A percentile compares a stretch with the other conserved stretches of the same genome.
phyloP scores from a whole-genome alignment of 345 rosid genomes.

The Hibiscus mutabilis region DNA sequence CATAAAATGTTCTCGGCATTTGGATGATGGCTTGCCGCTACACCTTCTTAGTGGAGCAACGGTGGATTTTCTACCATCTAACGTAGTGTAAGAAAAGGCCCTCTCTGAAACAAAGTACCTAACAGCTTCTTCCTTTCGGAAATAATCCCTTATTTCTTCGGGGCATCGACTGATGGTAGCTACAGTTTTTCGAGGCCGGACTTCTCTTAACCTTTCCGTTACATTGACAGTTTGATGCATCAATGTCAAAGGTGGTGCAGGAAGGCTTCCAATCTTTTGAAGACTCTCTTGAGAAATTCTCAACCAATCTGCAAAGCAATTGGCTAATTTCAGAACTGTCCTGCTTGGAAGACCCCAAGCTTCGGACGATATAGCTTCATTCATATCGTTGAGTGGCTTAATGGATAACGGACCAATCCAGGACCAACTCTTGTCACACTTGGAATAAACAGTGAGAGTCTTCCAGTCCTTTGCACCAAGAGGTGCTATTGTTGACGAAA shows the following conservation, averaged over 20 bases:
- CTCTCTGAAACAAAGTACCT: conserved; percentile 36
- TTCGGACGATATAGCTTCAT: conserved; percentile 29
- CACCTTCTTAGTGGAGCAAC: conserved; percentile 40
- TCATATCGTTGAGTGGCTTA: conserved; percentile 12
- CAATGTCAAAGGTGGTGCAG: conserved; percentile 28
- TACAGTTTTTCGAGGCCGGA: conserved; percentile 29
- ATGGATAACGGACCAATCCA: conserved; percentile 28
- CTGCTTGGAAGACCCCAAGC: conserved; percentile 34
- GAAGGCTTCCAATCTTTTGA: conserved; percentile 36
- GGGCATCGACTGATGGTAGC: conserved; percentile 26
- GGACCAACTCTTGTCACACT: conserved; percentile 31
- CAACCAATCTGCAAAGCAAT: conserved; percentile 36
- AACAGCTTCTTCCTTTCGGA: conserved; percentile 33
- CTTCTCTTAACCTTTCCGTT: conserved; percentile 30
- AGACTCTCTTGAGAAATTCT: conserved; percentile 32
- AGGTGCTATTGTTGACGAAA: conserved; percentile 33
- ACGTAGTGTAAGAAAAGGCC: conserved; percentile 34
- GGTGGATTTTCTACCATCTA: conserved; percentile 36
- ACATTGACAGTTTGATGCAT: conserved; percentile 24
- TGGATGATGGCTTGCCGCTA: conserved; percentile 36
- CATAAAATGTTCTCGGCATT: conserved; percentile 40
- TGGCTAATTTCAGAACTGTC: conserved; percentile 27
- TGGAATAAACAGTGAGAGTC: conserved; percentile 27
- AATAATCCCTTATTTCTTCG: conserved; percentile 30
- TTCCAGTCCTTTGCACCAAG: conserved; percentile 35